A percentile compares a stretch with the other conserved stretches of the same genome.
These are phyloP conservation scores for Allomyces javanicus DNA, from an alignment of 192 early-diverging fungal genomes.

Conservation along the genomic window DNA sequence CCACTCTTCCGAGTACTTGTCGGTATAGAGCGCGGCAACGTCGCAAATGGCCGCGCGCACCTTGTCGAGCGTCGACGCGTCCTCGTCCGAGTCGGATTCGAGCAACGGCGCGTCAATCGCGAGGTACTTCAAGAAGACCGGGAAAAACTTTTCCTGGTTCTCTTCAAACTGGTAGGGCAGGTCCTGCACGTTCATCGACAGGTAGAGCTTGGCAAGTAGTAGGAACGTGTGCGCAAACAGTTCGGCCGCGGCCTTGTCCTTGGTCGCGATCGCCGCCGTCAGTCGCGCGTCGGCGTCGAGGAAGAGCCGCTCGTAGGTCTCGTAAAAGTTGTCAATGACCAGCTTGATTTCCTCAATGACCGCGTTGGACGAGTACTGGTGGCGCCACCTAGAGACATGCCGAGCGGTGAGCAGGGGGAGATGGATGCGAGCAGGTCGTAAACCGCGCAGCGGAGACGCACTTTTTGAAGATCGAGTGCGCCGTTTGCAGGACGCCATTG, in stretches of 20 bases:
- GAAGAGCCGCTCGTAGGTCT: conserved; percentile 64
- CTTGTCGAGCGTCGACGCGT: conserved; percentile 63
- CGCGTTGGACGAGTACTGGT: conserved; percentile 52
- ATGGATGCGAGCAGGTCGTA: no score
- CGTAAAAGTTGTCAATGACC: conserved; percentile 67
- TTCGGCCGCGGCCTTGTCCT: conserved; percentile 40
- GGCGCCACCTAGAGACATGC: conserved; percentile 47
- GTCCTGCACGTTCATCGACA: conserved; percentile 89
- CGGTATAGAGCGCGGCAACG: conserved; percentile 70
- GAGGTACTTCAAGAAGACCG: conserved; percentile 73
- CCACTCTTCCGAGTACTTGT: conserved; percentile 83
- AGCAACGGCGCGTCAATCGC: conserved; percentile 54
- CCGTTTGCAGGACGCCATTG: conserved; percentile 79
- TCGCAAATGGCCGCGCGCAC: conserved; percentile 88
- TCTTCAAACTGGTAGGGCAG: conserved; percentile 94
- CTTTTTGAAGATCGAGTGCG: conserved; percentile 86
- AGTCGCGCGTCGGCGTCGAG: conserved; percentile 58
- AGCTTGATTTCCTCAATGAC: conserved; percentile 82
- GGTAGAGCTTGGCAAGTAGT: conserved; percentile 74
- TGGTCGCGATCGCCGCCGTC: conserved; percentile 43
- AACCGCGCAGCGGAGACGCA: conserved; percentile 3
- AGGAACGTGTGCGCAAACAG: conserved; percentile 51
- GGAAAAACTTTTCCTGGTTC: conserved; percentile 62
- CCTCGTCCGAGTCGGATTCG: conserved; percentile 51
- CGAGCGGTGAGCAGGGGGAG: background rate